Evolutionary conservation across 2,329 filamentous ascomycete species (phyloP).

Genomic region (Akanthomyces lecanii): DNA sequence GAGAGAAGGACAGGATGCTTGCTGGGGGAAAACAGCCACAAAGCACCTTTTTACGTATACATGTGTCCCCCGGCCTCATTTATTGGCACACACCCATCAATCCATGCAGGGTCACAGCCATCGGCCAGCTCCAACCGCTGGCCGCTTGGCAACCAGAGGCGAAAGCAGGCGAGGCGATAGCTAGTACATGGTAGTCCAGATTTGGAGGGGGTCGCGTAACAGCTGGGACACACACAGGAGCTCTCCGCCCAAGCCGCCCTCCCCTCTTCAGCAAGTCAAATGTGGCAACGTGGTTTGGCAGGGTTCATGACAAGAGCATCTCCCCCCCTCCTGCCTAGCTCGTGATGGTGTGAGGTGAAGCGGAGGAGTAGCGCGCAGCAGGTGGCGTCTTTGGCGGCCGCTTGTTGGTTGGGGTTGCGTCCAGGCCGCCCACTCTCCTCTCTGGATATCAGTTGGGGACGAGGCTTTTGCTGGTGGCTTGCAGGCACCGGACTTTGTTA

Average conservation of each 20-base stretch:
- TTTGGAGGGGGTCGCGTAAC: background rate
- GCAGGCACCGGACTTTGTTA: too few species aligned
- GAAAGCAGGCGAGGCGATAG: background rate
- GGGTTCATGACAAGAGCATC: background rate
- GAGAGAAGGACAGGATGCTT: background rate
- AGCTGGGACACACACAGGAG: background rate
- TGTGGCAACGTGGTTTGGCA: conserved; percentile 4
- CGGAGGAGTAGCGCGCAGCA: background rate
- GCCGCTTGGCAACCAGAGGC: background rate
- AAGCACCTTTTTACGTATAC: background rate
- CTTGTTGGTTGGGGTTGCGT: background rate
- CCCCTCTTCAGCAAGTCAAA: background rate
- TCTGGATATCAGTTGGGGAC: background rate
- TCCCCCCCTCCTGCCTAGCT: background rate
- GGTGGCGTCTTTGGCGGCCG: conserved; percentile 9
- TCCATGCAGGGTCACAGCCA: background rate
- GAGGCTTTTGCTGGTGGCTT: background rate
- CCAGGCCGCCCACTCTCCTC: background rate
- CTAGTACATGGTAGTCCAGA: background rate
- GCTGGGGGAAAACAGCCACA: background rate
- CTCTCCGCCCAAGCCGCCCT: background rate
- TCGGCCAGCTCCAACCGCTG: background rate
- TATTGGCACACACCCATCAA: background rate
- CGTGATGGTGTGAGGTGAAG: background rate
- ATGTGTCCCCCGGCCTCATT: background rate